Evolutionary conservation across 306 rosid genomes (phyloP), one percentile per base, ranked within the genome.

Genomic region (Lathyrus sativus): DNA sequence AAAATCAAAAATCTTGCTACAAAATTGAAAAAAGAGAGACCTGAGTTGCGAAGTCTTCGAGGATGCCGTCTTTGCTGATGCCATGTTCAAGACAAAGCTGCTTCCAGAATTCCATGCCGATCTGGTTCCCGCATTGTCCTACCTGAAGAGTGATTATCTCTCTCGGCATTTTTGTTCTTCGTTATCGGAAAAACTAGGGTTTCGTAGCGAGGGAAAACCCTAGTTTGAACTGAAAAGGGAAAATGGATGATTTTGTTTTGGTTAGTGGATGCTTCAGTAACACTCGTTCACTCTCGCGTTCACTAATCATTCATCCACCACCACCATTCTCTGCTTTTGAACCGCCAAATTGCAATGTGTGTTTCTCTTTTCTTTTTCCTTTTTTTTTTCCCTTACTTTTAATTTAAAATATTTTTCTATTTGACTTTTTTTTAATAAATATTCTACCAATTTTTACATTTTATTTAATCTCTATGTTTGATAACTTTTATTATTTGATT

Each of bases 21-120:
- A 35, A 35, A 35, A 7, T 8, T 2, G 9, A 6, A 35, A 35
- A 35, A 2, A 1, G 44, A 44, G 8, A 45, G 7, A 45, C 98
- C 96, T 92, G 98, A 76, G 98, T 90, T 55, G 96, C 98, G 61
- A 92, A 92, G 73, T 92, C 98, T 80, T 92, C 98, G 65, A 92
- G 98, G 80, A 92, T 92, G 71, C 98, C 98, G 0, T 92, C 98
- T 81, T 88, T 92, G 85, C 88, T 92, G 90, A 92, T 92, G 37
- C 98, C 98, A 13, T 92, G 98, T 83, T 92, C 98, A 68, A 90
- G 93, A 74, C 98, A 92, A 9, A 92, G 98, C 79, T 92, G 98
- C 80, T 92, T 92, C 98, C 98, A 92, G 82, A 92, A 92, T 79
- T 92, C 98, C 98, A 92, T 92, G 35, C 98, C 98, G 87, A 90